phyloP scores from a whole-genome alignment of 768 basidiomycete genomes.

The Nevesoporus exiguus region DNA sequence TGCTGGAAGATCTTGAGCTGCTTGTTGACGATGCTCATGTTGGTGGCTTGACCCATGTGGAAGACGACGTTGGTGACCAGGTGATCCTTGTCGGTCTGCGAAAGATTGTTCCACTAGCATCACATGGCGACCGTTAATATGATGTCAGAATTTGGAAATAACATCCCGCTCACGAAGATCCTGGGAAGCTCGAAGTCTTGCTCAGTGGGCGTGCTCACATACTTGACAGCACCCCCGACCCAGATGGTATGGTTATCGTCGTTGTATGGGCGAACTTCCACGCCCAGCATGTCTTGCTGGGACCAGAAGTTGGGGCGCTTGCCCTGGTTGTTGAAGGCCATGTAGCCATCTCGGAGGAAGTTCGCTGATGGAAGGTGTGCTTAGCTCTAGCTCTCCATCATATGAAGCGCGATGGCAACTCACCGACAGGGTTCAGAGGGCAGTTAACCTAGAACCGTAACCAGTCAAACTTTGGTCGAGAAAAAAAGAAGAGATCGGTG shows the following conservation, averaged over 20 bases:
- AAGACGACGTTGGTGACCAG: conserved; percentile 37
- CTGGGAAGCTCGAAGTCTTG: conserved; percentile 40
- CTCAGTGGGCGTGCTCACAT: conserved; percentile 34
- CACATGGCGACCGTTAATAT: not conserved
- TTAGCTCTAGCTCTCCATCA: not conserved
- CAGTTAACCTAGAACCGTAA: not conserved
- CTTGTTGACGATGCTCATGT: conserved; percentile 28
- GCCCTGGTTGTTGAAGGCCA: not conserved
- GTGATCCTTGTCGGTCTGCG: conserved; percentile 34
- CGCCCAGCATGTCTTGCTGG: not conserved
- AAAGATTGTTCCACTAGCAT: conserved; percentile 33
- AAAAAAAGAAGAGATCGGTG: not conserved
- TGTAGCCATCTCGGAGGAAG: not conserved
- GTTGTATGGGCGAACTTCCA: conserved; percentile 22
- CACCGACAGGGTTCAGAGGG: not conserved
- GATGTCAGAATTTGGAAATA: not conserved
- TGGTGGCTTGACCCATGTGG: conserved; percentile 36
- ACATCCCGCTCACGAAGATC: conserved; percentile 24
- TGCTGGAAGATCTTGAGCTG: conserved; percentile 37
- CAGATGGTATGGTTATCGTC: conserved; percentile 40
- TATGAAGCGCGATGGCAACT: not conserved
- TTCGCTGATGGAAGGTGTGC: not conserved
- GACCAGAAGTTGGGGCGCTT: not conserved
- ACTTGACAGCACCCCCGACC: conserved; percentile 40
- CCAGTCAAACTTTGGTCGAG: not conserved